Evolutionary conservation across 805 yeast species (phyloP).

Genomic region (Isabelozyma gotoi): DNA sequence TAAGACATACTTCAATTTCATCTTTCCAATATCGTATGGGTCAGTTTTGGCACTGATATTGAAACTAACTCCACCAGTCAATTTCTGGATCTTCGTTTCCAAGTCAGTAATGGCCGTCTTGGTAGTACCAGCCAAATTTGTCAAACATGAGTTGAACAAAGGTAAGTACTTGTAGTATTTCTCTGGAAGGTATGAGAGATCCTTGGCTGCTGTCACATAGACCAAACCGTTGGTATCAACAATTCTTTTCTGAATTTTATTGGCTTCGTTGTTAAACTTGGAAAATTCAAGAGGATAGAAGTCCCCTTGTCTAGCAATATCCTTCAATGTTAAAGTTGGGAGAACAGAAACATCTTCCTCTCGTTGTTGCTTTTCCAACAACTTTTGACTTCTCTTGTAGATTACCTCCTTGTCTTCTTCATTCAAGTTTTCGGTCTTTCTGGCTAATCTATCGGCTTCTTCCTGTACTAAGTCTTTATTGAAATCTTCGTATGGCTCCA

Average conservation of each 20-base stretch:
- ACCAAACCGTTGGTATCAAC: slow-evolving; percentile 80
- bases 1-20: slow-evolving; percentile 55
- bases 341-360: slow-evolving; percentile 74
- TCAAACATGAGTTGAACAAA: slow-evolving; percentile 73
- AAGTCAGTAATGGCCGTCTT: slow-evolving; percentile 69
- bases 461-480: slow-evolving; percentile 50
- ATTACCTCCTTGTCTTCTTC: slow-evolving; percentile 59
- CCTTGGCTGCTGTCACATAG: slow-evolving; percentile 68
- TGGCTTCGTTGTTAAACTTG: slow-evolving; percentile 25
- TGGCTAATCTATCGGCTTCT: slow-evolving; percentile 54
- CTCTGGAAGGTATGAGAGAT: slow-evolving; percentile 57
- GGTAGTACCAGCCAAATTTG: slow-evolving; percentile 80
- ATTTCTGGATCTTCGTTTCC: slow-evolving; percentile 78
- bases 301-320: slow-evolving; percentile 63
- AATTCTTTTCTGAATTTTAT: slow-evolving; percentile 45
- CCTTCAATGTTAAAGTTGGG: slow-evolving; percentile 74
- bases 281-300: slow-evolving; percentile 25
- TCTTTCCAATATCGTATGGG: slow-evolving; percentile 46
- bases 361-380: slow-evolving; percentile 64
- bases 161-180: slow-evolving; percentile 71
- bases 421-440: slow-evolving; percentile 43
- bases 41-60: slow-evolving; percentile 55
- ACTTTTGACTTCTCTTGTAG: slow-evolving; percentile 55
- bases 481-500: slow-evolving; percentile 68
- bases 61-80: slow-evolving; percentile 84